phyloP scores from a whole-genome alignment of 208 protist genomes.

The Crithidia brevicula region DNA sequence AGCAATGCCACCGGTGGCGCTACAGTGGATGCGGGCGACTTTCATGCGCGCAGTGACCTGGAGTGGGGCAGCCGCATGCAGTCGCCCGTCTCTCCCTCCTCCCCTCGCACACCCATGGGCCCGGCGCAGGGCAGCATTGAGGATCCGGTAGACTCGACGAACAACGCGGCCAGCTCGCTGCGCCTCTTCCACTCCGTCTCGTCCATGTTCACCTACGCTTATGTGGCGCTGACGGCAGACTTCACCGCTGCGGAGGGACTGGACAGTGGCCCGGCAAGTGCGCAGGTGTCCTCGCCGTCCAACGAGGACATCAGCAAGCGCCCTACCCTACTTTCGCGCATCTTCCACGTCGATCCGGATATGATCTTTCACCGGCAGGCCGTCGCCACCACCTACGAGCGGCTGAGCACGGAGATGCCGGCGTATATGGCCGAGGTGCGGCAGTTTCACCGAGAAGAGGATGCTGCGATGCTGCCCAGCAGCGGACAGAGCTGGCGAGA shows the following conservation, averaged over 20 bases:
- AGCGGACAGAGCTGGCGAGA: constrained; percentile 19
- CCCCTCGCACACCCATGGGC: constrained; percentile 20
- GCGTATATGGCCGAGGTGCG: constrained; percentile 45
- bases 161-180: constrained; percentile 88
- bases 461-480: constrained; percentile 42
- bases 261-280: background rate
- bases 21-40: constrained; percentile 15
- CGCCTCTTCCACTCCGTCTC: constrained; percentile 70
- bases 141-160: constrained; percentile 68
- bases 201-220: constrained; percentile 77
- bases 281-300: constrained; percentile 43
- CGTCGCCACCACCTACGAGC: constrained; percentile 51
- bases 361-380: constrained; percentile 58
- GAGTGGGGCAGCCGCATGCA: constrained; percentile 13
- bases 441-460: constrained; percentile 41
- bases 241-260: background rate
- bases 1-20: background rate
- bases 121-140: constrained; percentile 66
- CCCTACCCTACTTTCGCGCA: constrained; percentile 84
- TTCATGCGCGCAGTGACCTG: constrained; percentile 5
- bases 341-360: constrained; percentile 75
- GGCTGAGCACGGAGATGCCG: constrained; percentile 31
- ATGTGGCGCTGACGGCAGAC: constrained; percentile 66
- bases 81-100: constrained; percentile 30
- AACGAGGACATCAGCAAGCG: constrained; percentile 50